phyloP scores from a whole-genome alignment of 768 basidiomycete species.

The Amanita jacksonii region DNA sequence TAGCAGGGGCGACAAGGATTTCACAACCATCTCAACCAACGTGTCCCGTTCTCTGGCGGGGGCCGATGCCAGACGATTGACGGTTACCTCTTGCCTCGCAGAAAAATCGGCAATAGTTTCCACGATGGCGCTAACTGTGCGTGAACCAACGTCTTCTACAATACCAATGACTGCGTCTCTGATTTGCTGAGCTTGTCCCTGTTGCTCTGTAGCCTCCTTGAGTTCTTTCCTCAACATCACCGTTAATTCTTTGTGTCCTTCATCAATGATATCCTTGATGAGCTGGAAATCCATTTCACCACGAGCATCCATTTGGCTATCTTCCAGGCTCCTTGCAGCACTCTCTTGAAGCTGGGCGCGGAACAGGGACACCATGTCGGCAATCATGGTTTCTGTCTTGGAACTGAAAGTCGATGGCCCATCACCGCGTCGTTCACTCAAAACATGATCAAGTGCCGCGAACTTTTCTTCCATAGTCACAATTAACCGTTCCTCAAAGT shows the following conservation, averaged over 20 bases:
- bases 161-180: conserved; percentile 27
- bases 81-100: conserved; percentile 42
- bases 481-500: conserved; percentile 52
- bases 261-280: conserved; percentile 58
- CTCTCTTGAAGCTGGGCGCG: conserved; percentile 58
- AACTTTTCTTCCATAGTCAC: conserved; percentile 66
- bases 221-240: conserved; percentile 51
- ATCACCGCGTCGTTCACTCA: conserved; percentile 14
- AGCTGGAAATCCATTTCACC: conserved; percentile 75
- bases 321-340: conserved; percentile 45
- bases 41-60: conserved; percentile 41
- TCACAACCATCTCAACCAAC: conserved; percentile 51
- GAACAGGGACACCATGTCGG: conserved; percentile 60
- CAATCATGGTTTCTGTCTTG: conserved; percentile 51
- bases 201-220: conserved; percentile 35
- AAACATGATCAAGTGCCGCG: conserved; percentile 34
- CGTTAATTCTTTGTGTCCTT: conserved; percentile 55
- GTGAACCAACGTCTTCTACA: conserved; percentile 50
- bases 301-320: conserved; percentile 59
- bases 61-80: conserved; percentile 35
- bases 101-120: conserved; percentile 48
- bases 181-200: conserved; percentile 15
- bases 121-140: conserved; percentile 50
- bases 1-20: conserved; percentile 52
- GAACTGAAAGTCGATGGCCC: conserved; percentile 24